Evolutionary conservation across 139 green algal genomes (phyloP).

Genomic region (Coelastrella sp.): DNA sequence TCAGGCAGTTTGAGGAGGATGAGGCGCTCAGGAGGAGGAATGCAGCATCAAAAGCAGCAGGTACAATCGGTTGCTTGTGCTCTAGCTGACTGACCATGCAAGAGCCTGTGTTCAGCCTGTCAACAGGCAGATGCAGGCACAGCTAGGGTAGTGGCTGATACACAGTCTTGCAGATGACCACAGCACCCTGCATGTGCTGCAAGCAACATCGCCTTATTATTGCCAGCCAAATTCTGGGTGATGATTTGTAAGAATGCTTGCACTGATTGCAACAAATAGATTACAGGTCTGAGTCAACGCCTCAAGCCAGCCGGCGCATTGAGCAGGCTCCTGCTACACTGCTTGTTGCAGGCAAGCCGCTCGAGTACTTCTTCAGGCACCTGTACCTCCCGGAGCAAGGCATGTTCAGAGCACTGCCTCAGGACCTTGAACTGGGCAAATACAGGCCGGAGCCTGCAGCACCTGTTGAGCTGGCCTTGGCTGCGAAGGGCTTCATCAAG

Average conservation of each 20-base stretch:
- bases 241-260: too few relatives aligned
- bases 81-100: background rate
- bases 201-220: too few relatives aligned
- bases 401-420: slow-evolving; percentile 84
- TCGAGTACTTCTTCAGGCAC: slow-evolving; percentile 79
- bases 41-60: slow-evolving; percentile 25
- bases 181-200: too few relatives aligned
- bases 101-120: background rate
- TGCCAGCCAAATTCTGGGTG: too few relatives aligned
- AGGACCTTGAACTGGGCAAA: slow-evolving; percentile 69
- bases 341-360: slow-evolving; percentile 43
- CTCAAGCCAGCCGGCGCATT: too few relatives aligned
- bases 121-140: too few relatives aligned
- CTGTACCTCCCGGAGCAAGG: slow-evolving; percentile 87
- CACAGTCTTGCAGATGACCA: too few relatives aligned
- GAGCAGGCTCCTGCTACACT: background rate
- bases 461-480: slow-evolving; percentile 45
- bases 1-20: slow-evolving; percentile 64
- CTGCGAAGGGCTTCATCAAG: slow-evolving; percentile 65
- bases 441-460: slow-evolving; percentile 45
- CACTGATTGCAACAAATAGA: too few relatives aligned
- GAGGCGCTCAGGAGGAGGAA: slow-evolving; percentile 49
- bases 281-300: too few relatives aligned
- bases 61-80: background rate
- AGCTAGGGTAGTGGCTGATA: too few relatives aligned